A percentile compares a stretch with the other conserved stretches of the same genome.
These are phyloP conservation scores for Ustilago vetiveriae DNA, from an alignment of 1,284 basidiomycete species.

Conservation along the genomic window DNA sequence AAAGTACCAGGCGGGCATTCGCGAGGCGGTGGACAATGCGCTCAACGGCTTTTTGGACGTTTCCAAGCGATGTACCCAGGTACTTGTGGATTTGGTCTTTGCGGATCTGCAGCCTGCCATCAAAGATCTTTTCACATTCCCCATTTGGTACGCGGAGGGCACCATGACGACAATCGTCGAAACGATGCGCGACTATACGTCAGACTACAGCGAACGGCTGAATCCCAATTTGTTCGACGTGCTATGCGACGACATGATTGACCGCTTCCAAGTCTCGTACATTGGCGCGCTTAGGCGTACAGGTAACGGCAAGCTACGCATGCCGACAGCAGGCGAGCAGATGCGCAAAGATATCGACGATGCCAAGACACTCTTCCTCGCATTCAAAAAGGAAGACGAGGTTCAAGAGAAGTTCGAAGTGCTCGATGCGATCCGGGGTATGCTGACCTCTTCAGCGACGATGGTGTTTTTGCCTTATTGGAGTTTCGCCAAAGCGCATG, in stretches of 20 bases:
- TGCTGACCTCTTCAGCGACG: slow-evolving; percentile 88
- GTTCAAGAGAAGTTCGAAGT: slow-evolving; percentile 86
- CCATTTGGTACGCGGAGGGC: slow-evolving; percentile 73
- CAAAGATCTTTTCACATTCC: slow-evolving; percentile 81
- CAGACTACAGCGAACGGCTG: slow-evolving; percentile 88
- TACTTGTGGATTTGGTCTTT: slow-evolving; percentile 92
- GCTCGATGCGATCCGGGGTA: slow-evolving; percentile 77
- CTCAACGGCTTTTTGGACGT: slow-evolving; percentile 99
- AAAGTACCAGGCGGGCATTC: slow-evolving; percentile 86
- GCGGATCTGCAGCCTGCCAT: slow-evolving; percentile 91
- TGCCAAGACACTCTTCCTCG: slow-evolving; percentile 82
- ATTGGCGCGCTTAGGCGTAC: slow-evolving; percentile 86
- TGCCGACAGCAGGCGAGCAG: slow-evolving; percentile 82
- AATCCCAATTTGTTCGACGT: slow-evolving; percentile 91
- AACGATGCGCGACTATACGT: slow-evolving; percentile 95
- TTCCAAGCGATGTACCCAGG: slow-evolving; percentile 93
- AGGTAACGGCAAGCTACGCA: slow-evolving; percentile 77
- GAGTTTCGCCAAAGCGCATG: slow-evolving; percentile 94
- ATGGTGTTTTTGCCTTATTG: slow-evolving; percentile 91
- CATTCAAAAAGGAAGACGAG: slow-evolving; percentile 81
- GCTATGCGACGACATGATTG: slow-evolving; percentile 89
- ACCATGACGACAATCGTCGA: slow-evolving; percentile 85
- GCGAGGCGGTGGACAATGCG: slow-evolving; percentile 88
- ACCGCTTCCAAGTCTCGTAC: slow-evolving; percentile 89
- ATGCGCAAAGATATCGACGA: slow-evolving; percentile 84